Conservation (phyloP, 2,329 filamentous ascomycete species). For the Colletotrichum sp. region DNA sequence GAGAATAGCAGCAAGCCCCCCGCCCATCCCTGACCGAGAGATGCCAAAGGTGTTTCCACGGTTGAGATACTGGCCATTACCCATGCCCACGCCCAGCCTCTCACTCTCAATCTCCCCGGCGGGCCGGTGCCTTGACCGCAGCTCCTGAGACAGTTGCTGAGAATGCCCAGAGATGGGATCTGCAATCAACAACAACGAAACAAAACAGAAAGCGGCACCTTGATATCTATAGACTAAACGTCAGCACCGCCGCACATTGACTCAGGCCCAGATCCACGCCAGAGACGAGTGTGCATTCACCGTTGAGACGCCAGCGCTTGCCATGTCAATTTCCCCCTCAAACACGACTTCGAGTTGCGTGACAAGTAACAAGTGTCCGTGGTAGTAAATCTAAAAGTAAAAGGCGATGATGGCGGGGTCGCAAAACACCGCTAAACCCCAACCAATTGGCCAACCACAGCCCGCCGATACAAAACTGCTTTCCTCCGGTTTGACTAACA, state of each 20-base stretch:
- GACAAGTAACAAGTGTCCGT: not conserved
- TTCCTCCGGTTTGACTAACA: slow-evolving; percentile 15
- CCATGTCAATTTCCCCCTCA: not conserved
- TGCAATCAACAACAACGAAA: slow-evolving; percentile 9
- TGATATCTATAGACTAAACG: slow-evolving; percentile 12
- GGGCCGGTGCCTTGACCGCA: slow-evolving; percentile 7
- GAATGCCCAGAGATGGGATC: slow-evolving; percentile 16
- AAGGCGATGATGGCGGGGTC: not conserved
- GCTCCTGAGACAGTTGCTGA: slow-evolving; percentile 14
- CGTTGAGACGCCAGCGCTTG: not conserved
- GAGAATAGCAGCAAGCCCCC: slow-evolving; percentile 10
- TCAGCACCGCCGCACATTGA: not conserved
- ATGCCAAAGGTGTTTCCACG: slow-evolving; percentile 1
- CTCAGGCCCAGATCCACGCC: not conserved
- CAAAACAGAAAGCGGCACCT: not conserved
- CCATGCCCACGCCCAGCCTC: not conserved
- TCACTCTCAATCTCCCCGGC: not conserved
- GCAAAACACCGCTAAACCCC: slow-evolving; percentile 4
- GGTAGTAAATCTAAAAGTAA: not conserved
- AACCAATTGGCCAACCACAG: slow-evolving; percentile 37
- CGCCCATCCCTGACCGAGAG: slow-evolving; percentile 7
- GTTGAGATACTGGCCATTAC: not conserved
- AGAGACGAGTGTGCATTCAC: not conserved
- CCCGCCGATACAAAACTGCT: slow-evolving; percentile 28
- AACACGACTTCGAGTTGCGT: not conserved